Percentiles rank a stretch among this genome's conserved stretches.
These are phyloP conservation scores for Xeromyces bisporus DNA, from an alignment of 495 filamentous ascomycete species.

Conservation along the genomic window DNA sequence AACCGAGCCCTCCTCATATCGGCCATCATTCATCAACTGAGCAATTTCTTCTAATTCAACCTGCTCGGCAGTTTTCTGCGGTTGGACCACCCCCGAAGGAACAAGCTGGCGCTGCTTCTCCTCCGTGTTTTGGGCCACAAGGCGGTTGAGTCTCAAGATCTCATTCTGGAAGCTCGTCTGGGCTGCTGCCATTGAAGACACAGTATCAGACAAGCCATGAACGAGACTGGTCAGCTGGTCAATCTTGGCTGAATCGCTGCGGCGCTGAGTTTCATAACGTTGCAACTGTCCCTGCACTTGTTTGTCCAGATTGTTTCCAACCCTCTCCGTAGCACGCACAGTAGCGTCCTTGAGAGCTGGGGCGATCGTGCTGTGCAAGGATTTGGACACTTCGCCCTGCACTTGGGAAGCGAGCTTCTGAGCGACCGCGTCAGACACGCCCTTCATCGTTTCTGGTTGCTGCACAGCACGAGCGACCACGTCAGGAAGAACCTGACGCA, in stretches of 20 bases:
- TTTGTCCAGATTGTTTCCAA: constrained; percentile 47
- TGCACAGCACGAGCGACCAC: constrained; percentile 45
- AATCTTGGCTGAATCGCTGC: constrained; percentile 58
- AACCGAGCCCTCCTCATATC: constrained; percentile 54
- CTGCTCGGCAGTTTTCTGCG: constrained; percentile 42
- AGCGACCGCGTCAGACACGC: constrained; percentile 52
- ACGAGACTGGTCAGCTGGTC: constrained; percentile 65
- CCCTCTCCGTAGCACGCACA: constrained; percentile 38
- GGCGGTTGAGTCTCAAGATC: constrained; percentile 34
- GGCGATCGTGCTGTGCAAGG: constrained; percentile 41
- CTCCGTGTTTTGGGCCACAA: constrained; percentile 5
- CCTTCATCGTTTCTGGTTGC: constrained; percentile 48
- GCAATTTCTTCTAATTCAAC: constrained; percentile 47
- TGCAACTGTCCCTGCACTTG: constrained; percentile 44
- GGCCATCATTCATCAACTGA: constrained; percentile 42
- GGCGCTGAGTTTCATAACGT: constrained; percentile 49
- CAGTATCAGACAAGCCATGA: constrained; percentile 49
- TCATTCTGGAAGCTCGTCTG: constrained; percentile 47
- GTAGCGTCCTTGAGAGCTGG: constrained; percentile 49
- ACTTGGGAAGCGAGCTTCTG: constrained; percentile 47
- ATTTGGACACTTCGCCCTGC: constrained; percentile 46
- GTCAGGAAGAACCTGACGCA: constrained; percentile 38
- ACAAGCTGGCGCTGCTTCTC: constrained; percentile 8
- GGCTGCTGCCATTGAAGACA: constrained; percentile 50
- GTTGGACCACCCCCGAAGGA: constrained; percentile 18